Evolutionary conservation across 768 basidiomycete genomes (phyloP).

Genomic region (Grammothele lineata): DNA sequence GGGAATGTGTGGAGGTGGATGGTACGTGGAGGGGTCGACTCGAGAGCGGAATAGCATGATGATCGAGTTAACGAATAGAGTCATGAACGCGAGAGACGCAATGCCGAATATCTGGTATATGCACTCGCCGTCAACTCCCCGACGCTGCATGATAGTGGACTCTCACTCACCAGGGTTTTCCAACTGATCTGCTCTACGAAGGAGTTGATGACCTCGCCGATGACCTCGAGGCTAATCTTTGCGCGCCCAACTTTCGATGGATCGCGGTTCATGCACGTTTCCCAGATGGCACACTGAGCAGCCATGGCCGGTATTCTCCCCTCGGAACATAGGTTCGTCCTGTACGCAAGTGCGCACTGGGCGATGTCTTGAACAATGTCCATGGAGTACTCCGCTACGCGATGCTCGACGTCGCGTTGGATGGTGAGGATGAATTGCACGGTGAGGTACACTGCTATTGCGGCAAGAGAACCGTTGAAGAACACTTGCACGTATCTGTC

Average conservation of each 20-base stretch:
- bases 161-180: constrained; percentile 90
- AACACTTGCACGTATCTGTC: constrained; percentile 80
- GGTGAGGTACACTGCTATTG: constrained; percentile 80
- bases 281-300: constrained; percentile 84
- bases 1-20: constrained; percentile 16
- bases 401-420: constrained; percentile 83
- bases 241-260: constrained; percentile 86
- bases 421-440: constrained; percentile 88
- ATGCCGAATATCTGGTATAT: constrained; percentile 74
- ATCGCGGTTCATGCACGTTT: constrained; percentile 93
- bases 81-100: constrained; percentile 72
- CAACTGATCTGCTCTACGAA: constrained; percentile 98
- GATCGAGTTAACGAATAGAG: constrained; percentile 77
- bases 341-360: constrained; percentile 76
- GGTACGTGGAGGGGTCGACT: constrained; percentile 34
- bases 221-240: constrained; percentile 87
- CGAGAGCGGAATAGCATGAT: constrained; percentile 73
- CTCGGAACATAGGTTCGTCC: constrained; percentile 74
- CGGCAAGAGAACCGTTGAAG: constrained; percentile 83
- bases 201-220: constrained; percentile 93
- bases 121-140: no score
- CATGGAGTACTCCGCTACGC: constrained; percentile 84
- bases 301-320: constrained; percentile 85
- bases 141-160: no score
- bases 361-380: constrained; percentile 93